Conservation (phyloP, 108 stramenopile species). For the Fragilariopsis cylindrus region DNA sequence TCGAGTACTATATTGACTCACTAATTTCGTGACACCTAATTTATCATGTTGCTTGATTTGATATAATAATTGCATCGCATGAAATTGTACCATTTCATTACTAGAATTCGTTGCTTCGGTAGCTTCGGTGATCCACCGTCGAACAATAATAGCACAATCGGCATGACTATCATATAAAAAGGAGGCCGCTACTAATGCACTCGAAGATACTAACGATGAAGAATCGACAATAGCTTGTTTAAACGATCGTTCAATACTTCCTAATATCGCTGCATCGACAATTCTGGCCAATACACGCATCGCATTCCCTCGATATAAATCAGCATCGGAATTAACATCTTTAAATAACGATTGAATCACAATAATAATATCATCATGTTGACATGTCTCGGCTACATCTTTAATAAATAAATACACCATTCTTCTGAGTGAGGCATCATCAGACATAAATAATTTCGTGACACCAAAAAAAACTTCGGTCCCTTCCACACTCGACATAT, state of each 20-base stretch:
- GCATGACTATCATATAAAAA: constrained; percentile 67
- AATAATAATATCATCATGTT: constrained; percentile 99
- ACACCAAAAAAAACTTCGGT: constrained; percentile 99
- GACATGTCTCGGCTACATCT: constrained; percentile 97
- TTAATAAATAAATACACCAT: constrained; percentile 99
- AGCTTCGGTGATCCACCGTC: constrained; percentile 94
- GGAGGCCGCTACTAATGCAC: constrained; percentile 93
- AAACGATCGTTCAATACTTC: constrained; percentile 98
- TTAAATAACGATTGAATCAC: constrained; percentile 97
- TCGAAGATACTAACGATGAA: constrained; percentile 91
- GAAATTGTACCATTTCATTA: constrained; percentile 98
- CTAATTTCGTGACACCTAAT: constrained; percentile 95
- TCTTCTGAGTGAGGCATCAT: constrained; percentile 82
- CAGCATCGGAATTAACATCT: constrained; percentile 98
- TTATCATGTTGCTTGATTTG: constrained; percentile 97
- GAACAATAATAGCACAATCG: constrained; percentile 83
- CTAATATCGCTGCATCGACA: constrained; percentile 98
- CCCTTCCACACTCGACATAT: constrained; percentile 73
- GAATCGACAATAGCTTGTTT: constrained; percentile 99
- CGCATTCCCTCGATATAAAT: constrained; percentile 98
- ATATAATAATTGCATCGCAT: constrained; percentile 98
- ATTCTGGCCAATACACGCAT: constrained; percentile 96
- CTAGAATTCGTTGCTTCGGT: constrained; percentile 90
- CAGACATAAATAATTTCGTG: constrained; percentile 98
- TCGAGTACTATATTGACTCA: constrained; percentile 87